Evolutionary conservation across 106 monocot species (phyloP), one percentile per base, ranked within the genome.

Genomic region (Dendrobium officinale): DNA sequence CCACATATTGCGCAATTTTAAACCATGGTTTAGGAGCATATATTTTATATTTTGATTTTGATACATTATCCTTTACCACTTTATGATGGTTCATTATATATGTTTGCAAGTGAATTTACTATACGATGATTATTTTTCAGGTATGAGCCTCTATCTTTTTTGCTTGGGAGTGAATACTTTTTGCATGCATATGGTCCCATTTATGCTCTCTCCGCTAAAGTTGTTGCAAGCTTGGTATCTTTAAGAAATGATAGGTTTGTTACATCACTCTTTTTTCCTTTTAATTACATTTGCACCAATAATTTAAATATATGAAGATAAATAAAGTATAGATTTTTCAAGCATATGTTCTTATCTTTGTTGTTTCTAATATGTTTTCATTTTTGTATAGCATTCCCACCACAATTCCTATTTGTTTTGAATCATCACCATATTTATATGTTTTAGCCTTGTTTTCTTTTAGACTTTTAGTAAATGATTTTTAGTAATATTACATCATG

Each of bases 111-210:
- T n/a, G 43, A 74, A 44, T 76, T 75, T 75, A 19, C 13, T 42
- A 44, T 6, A 22, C 9, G 22, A 42, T 11, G 37, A 37, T 3
- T 37, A 37, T 37, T 55, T 19, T 75, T 22, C 80, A 95, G 95
- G 95, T 96, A 96, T 78, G 95, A 96, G 66, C 89, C 89, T 22
- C 80, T 88, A 61, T 85, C 88, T 11, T 67, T 77, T 85, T 84
- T 99, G 81, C 91, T 99, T 76, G 98, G 98, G 43, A 88, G 75
- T 2, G 95, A 95, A 42, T 98, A 99, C 77, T 99, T 99, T 78
- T 84, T 99, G 55, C 98, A 99, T 87, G 98, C 95, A 75, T 95
- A 99, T 84, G 98, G 98, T 48, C 98, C 95, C 48, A 89, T 99
- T 43, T 99, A 99, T 87, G 95, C 93, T 47, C 88, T 99, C 18